phyloP scores from a whole-genome alignment of 768 basidiomycete species.

The Lentinus tigrinus region DNA sequence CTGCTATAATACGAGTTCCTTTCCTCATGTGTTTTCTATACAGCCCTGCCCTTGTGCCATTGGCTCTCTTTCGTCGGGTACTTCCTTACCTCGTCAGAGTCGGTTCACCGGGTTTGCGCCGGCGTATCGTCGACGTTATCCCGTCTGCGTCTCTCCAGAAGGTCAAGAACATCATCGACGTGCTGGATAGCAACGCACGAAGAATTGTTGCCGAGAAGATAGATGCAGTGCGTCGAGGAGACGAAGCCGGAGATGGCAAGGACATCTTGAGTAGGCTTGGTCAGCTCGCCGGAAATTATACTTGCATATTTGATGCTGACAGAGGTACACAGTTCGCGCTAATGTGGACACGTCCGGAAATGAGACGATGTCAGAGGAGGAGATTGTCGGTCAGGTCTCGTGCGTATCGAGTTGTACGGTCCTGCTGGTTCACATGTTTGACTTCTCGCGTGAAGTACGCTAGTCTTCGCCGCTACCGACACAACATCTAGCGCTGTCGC shows the following conservation, averaged over 20 bases:
- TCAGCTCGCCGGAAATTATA: constrained; percentile 24
- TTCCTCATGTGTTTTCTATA: constrained; percentile 20
- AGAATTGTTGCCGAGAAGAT: constrained; percentile 41
- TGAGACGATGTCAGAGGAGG: constrained; percentile 18
- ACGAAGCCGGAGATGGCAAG: constrained; percentile 33
- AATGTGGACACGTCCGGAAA: constrained; percentile 25
- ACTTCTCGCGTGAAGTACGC: not conserved
- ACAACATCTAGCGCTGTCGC: constrained; percentile 24
- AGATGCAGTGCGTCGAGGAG: constrained; percentile 22
- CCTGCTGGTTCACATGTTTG: not conserved
- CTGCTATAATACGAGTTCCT: no score
- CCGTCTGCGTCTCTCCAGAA: not conserved
- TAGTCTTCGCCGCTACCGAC: constrained; percentile 24
- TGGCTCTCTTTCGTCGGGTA: not conserved
- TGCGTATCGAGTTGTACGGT: not conserved
- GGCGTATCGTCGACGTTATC: not conserved
- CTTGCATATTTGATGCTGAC: not conserved
- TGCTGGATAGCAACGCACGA: not conserved
- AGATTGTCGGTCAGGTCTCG: constrained; percentile 35
- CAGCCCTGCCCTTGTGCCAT: not conserved
- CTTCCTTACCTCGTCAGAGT: not conserved
- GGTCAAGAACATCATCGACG: not conserved
- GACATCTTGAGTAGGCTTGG: constrained; percentile 51
- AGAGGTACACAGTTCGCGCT: not conserved
- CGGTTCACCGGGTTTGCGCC: not conserved